Evolutionary conservation across 768 basidiomycete species (phyloP).

Genomic region (Tephrocybe sp.): DNA sequence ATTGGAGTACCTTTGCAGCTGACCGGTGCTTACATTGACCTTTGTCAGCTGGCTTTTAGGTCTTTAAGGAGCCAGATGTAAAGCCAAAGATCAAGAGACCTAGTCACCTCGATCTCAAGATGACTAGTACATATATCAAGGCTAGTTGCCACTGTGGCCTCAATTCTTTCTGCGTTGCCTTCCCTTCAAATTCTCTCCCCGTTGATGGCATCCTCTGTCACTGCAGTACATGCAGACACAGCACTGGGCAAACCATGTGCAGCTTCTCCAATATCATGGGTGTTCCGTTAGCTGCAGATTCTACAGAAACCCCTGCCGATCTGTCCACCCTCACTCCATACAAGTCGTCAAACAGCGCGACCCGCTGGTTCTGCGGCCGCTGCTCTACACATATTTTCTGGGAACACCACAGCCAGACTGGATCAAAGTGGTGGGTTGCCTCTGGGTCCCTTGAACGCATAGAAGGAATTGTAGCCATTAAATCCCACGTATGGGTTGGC

Average conservation of each 20-base stretch:
- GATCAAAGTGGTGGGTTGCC: constrained; percentile 12
- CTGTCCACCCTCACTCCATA: constrained; percentile 15
- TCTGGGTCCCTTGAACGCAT: constrained; percentile 14
- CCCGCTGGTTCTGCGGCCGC: constrained; percentile 16
- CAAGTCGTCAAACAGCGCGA: constrained; percentile 10
- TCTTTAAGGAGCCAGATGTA: too few species aligned
- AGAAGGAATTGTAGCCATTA: constrained; percentile 10
- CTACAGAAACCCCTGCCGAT: constrained; percentile 10
- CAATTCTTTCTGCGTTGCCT: constrained; percentile 20
- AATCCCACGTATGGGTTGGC: constrained; percentile 14
- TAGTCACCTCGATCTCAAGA: not conserved
- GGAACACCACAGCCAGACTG: constrained; percentile 1
- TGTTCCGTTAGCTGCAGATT: constrained; percentile 7
- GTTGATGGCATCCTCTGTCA: constrained; percentile 23
- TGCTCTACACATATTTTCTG: constrained; percentile 20
- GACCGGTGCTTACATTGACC: not conserved
- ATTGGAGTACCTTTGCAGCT: not conserved
- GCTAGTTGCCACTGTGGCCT: constrained; percentile 26
- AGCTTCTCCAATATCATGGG: constrained; percentile 16
- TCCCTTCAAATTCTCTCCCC: constrained; percentile 20
- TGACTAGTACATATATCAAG: constrained; percentile 19
- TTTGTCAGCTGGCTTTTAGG: not conserved
- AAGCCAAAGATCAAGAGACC: too few species aligned
- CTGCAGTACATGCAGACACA: constrained; percentile 29
- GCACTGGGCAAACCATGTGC: constrained; percentile 22